Evolutionary conservation across 164 flowering plant genomes (phyloP).

Genomic region (Annona cherimola): DNA sequence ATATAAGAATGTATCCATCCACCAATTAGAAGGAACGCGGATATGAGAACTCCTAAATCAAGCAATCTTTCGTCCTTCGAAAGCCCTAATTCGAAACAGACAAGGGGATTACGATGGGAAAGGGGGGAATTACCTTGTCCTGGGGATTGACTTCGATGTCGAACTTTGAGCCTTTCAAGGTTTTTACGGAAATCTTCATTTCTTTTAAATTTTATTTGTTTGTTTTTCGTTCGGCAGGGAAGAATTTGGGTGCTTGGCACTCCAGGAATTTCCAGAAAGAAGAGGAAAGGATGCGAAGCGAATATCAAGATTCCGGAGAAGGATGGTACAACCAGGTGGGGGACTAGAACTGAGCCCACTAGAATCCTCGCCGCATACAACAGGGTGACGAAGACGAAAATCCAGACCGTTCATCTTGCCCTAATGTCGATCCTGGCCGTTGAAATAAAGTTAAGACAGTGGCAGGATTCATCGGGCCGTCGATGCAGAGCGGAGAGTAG

Average conservation of each 20-base stretch:
- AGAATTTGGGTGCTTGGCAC: not conserved
- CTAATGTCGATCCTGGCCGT: too few species aligned
- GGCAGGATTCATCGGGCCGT: too few species aligned
- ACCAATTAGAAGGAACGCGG: not conserved
- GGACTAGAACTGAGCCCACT: too few species aligned
- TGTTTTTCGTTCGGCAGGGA: not conserved
- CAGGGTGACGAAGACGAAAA: too few species aligned
- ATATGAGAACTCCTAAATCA: not conserved
- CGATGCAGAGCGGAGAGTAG: too few species aligned
- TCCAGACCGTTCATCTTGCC: too few species aligned
- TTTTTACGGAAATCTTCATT: conserved; percentile 80
- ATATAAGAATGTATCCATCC: not conserved
- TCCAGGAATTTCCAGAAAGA: not conserved
- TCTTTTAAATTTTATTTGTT: not conserved
- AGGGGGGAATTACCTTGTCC: conserved; percentile 37
- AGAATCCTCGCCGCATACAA: too few species aligned
- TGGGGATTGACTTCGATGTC: conserved; percentile 68
- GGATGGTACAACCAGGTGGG: too few species aligned
- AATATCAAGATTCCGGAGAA: not conserved
- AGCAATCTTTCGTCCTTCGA: too few species aligned
- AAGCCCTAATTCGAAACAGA: not conserved
- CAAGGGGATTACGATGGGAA: not conserved
- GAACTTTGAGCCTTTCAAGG: conserved; percentile 67
- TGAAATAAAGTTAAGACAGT: too few species aligned
- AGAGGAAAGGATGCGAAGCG: not conserved